phyloP scores from a whole-genome alignment of 768 basidiomycete species.

The Amanita pseudoporphyria region DNA sequence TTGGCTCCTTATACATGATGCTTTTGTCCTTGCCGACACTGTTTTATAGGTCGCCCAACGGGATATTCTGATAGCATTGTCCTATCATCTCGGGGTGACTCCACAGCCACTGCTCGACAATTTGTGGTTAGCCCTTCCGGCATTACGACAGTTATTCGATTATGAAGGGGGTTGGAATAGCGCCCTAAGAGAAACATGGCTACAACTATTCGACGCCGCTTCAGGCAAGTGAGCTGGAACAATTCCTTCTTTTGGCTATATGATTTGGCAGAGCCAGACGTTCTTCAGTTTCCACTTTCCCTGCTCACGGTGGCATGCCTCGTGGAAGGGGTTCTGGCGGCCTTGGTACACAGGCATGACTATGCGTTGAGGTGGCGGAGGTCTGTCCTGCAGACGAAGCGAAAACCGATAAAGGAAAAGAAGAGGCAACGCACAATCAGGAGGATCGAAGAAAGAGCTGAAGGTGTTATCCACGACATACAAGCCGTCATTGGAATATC shows the following conservation, averaged over 20 bases:
- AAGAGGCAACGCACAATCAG: conserved; percentile 5
- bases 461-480: conserved; percentile 29
- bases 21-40: background rate
- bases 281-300: conserved; percentile 42
- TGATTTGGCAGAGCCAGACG: conserved; percentile 35
- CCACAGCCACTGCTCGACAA: conserved; percentile 52
- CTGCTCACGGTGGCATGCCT: conserved; percentile 45
- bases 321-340: conserved; percentile 30
- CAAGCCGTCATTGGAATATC: conserved; percentile 22
- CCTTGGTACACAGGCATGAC: conserved; percentile 28
- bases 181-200: conserved; percentile 40
- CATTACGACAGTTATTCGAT: conserved; percentile 32
- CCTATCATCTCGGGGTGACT: conserved; percentile 38
- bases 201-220: conserved; percentile 32
- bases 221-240: conserved; percentile 23
- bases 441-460: conserved; percentile 21
- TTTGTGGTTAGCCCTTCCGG: conserved; percentile 45
- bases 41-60: conserved; percentile 40
- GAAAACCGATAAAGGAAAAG: background rate
- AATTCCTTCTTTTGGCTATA: background rate
- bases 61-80: conserved; percentile 38
- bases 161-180: conserved; percentile 36
- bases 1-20: conserved; percentile 12
- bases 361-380: conserved; percentile 19
- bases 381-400: conserved; percentile 1